Conservation (phyloP, 2,329 filamentous ascomycete genomes). For the Coniochaeta sp. region DNA sequence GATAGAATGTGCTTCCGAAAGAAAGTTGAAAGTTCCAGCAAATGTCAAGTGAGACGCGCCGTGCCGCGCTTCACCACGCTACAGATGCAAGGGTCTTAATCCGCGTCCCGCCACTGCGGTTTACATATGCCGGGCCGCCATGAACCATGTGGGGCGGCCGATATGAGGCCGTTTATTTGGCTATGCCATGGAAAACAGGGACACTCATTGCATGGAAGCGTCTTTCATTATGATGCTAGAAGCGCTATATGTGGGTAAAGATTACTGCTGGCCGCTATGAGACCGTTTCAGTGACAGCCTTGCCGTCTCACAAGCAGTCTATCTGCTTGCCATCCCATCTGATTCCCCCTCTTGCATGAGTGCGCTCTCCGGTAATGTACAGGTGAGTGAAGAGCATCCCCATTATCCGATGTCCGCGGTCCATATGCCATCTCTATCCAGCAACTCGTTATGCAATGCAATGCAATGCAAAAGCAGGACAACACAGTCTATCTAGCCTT, state of each 20-base stretch:
- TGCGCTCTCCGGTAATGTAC: not conserved
- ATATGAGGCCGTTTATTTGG: too few species aligned
- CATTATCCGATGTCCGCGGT: not conserved
- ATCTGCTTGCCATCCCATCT: not conserved
- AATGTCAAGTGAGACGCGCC: conserved; percentile 1
- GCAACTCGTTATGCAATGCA: not conserved
- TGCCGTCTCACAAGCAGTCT: not conserved
- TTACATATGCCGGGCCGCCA: not conserved
- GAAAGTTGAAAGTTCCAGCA: not conserved
- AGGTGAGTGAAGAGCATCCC: not conserved
- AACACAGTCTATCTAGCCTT: not conserved
- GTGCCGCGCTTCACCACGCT: not conserved
- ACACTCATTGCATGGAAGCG: too few species aligned
- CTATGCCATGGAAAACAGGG: too few species aligned
- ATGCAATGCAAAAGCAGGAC: not conserved
- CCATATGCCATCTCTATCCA: not conserved
- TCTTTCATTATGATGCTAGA: too few species aligned
- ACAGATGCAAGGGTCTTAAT: not conserved
- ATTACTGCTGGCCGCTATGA: too few species aligned
- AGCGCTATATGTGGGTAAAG: too few species aligned
- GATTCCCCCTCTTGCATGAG: not conserved
- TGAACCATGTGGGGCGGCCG: not conserved
- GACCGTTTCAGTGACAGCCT: too few species aligned
- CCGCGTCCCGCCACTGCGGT: not conserved
- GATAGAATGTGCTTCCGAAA: not conserved